phyloP scores from a whole-genome alignment of 345 rosid genomes.

The Populus tremula region DNA sequence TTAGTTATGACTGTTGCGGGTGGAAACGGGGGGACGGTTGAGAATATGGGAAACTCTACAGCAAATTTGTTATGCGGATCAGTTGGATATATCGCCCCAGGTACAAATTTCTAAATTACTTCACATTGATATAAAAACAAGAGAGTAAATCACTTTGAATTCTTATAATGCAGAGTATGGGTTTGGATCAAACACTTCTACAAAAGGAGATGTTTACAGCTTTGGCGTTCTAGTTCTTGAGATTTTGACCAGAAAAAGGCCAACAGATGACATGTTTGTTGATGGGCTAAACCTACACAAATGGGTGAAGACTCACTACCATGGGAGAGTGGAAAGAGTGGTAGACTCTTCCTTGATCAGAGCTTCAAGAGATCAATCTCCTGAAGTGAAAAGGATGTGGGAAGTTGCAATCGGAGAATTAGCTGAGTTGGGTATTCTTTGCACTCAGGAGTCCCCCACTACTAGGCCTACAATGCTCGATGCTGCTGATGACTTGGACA shows the following conservation, averaged over 20 bases:
- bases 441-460: slow-evolving; percentile 56
- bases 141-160: neutral
- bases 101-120: slow-evolving; percentile 23
- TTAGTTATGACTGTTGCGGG: slow-evolving; percentile 35
- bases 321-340: slow-evolving; percentile 37
- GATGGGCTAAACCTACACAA: slow-evolving; percentile 42
- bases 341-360: slow-evolving; percentile 45
- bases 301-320: slow-evolving; percentile 49
- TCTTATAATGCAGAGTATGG: slow-evolving; percentile 43
- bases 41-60: slow-evolving; percentile 51
- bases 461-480: slow-evolving; percentile 59
- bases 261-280: slow-evolving; percentile 48
- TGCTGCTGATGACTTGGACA: slow-evolving; percentile 52
- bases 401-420: slow-evolving; percentile 44
- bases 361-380: slow-evolving; percentile 36
- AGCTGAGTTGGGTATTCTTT: slow-evolving; percentile 52
- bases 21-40: slow-evolving; percentile 32
- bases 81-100: slow-evolving; percentile 60
- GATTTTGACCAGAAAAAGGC: slow-evolving; percentile 54
- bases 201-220: slow-evolving; percentile 59
- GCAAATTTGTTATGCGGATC: slow-evolving; percentile 48
- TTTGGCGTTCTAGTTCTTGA: slow-evolving; percentile 55
- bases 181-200: slow-evolving; percentile 45
- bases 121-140: neutral
- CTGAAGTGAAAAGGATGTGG: slow-evolving; percentile 50